Base-by-base conservation (phyloP, 2,329 filamentous ascomycete species). In the Cladosporium sphaerospermum region DNA sequence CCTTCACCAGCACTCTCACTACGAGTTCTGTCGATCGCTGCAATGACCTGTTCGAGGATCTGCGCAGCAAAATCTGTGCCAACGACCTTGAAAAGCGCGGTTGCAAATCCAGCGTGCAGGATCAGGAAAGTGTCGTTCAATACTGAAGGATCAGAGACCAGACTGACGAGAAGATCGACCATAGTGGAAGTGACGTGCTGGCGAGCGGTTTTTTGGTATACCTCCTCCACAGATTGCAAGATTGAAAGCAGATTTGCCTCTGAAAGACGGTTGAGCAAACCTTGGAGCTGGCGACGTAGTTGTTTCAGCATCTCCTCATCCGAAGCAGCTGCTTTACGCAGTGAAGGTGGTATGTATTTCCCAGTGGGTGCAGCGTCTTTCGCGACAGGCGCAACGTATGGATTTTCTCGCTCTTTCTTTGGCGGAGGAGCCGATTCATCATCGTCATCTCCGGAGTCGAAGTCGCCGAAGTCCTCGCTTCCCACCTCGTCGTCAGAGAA, bases 11-110 rank as follows among this genome's bases (percentile, higher is more conserved):
- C 28, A 4, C 60, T 54, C 44, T 71, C 71, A 13, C 32, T 37
- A 23, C 61, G 61, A 47, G 60, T 54, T 14, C 78, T 75, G 57
- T 86, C 83, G 65, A 97, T 89, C 8, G 84, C 81, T 44, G 86
- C 81, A 13, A 95, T 86, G 6, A 92, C 75, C 34, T 83, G 81
- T 59, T 95, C 88, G 8, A 96, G 75, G 19, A 96, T 77, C 63
- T 95, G 86, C 0, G 91, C 92, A 3, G 89, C 92, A 70, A 97
- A 91, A 62, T 95, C 92, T 11, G 85, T 85, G 5, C 93, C 93
- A 42, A 93, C 79, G 6, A 93, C 78, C 65, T 89, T 95, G 73
- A 96, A 96, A 1, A 95, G 71, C 0, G 90, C 89, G 4, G 92
- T 84, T 34, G 92, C 83, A 65, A 97, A 97, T 4, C 90, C 92